Evolutionary conservation across 129 eudicot species (phyloP).

Genomic region (Flaveria ramosissima): DNA sequence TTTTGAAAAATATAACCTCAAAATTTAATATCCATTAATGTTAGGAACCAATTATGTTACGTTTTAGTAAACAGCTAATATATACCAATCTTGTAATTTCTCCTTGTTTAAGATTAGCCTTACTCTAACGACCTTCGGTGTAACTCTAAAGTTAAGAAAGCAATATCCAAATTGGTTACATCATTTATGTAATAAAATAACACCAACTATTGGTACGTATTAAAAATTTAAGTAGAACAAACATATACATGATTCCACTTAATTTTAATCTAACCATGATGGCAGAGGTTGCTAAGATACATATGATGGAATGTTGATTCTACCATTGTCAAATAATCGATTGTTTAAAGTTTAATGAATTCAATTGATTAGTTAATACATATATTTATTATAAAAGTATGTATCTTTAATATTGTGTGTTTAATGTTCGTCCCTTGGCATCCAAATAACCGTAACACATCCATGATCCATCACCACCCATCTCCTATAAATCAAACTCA

Average conservation of each 20-base stretch:
- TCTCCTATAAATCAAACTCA: constrained; percentile 27
- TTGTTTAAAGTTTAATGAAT: neutral
- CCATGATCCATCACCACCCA: neutral
- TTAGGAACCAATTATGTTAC: too few species aligned
- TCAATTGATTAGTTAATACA: neutral
- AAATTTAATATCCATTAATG: too few species aligned
- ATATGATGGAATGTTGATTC: neutral
- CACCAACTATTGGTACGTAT: too few species aligned
- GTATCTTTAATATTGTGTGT: neutral
- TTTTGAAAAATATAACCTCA: too few species aligned
- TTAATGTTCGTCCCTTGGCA: constrained; percentile 7
- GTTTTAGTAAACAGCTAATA: too few species aligned
- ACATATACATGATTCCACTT: neutral
- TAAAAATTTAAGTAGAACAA: neutral
- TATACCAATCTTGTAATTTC: too few species aligned
- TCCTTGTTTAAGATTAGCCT: too few species aligned
- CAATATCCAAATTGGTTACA: too few species aligned
- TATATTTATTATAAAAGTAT: neutral
- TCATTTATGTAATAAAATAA: too few species aligned
- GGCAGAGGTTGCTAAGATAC: neutral
- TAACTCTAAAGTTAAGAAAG: too few species aligned
- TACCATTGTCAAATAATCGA: neutral
- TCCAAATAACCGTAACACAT: constrained; percentile 20
- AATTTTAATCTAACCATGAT: neutral
- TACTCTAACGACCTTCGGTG: too few species aligned